Conservation (phyloP, 2,329 filamentous ascomycete species). For the Fusarium nematophilum region DNA sequence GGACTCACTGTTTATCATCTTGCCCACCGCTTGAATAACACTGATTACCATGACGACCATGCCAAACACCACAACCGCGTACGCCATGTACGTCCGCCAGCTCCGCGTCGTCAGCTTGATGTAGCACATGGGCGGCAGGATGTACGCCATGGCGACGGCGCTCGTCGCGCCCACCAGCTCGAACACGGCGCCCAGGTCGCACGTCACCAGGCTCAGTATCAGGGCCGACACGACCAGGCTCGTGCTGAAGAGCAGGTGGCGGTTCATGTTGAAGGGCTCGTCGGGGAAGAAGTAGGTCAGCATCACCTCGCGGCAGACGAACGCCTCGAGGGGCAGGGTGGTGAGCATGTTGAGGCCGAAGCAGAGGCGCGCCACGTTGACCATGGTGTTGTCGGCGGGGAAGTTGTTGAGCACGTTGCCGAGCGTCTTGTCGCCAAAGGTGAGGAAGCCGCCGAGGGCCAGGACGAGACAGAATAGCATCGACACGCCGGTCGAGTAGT, state of each 20-base stretch:
- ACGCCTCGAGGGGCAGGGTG: constrained; percentile 93
- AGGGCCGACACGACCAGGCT: constrained; percentile 83
- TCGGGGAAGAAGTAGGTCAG: constrained; percentile 80
- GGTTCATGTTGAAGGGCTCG: constrained; percentile 81
- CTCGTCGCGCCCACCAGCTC: constrained; percentile 96
- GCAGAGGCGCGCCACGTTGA: constrained; percentile 93
- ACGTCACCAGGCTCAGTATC: constrained; percentile 83
- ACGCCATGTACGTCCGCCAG: constrained; percentile 79
- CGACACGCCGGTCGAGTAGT: constrained; percentile 90
- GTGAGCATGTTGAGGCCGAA: constrained; percentile 99
- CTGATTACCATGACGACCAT: constrained; percentile 83
- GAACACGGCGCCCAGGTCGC: constrained; percentile 93
- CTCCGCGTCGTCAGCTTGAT: constrained; percentile 87
- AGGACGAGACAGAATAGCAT: constrained; percentile 92
- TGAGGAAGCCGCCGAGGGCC: constrained; percentile 90
- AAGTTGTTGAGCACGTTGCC: constrained; percentile 99
- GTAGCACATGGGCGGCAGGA: constrained; percentile 93
- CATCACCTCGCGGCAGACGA: constrained; percentile 98
- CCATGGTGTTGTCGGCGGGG: constrained; percentile 87
- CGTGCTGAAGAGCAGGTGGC: constrained; percentile 89
- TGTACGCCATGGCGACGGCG: constrained; percentile 93
- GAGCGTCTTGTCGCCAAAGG: constrained; percentile 89
- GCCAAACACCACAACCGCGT: constrained; percentile 82
- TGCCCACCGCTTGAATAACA: constrained; percentile 76
- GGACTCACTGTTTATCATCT: constrained; percentile 66